Base-by-base conservation (phyloP, 179 eudicot genomes). In the Vitellaria paradoxa region DNA sequence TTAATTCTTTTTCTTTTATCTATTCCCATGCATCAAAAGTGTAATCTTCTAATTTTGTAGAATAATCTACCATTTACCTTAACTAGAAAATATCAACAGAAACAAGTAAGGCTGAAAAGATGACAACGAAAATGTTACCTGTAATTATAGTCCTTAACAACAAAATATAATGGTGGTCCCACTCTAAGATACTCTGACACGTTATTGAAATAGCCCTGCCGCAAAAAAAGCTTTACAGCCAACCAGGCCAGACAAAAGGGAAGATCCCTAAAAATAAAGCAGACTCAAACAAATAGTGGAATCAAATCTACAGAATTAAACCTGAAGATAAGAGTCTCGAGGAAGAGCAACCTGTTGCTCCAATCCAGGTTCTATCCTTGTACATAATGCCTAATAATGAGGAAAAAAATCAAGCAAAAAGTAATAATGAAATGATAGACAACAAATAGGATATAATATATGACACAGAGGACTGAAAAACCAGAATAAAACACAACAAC, bases 271-370 rank as follows among this genome's bases (percentile, higher is more conserved):
- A 26, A 49, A 0, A 12, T 9, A 73, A 56, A 11, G 20, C 70
- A 72, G 72, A 72, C 45, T 21, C 70, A 49, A 42, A 55, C 0
- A 68, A 75, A 49, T 14, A 60, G 65, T 65, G 55, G 37, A 64
- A 47, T 55, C 66, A 23, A 24, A 37, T 74, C 53, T 20, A 30
- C n/a, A 74, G 37, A 56, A 69, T 72, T 65, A 83, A 72, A 91
- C 97, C 97, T 92, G 97, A 72, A 92, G 94, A 85, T 92, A 92
- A 45, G 97, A 92, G 71, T 92, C 91, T 82, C 88, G 86, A 53
- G 97, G 97, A 79, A 91, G 94, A 80, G 87, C 97, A 78, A 90
- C 79, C 77, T 88, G 88, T 77, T 92, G 97, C 82, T 92, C 97
- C 75, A 92, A 81, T 77, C 97, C 97, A 80, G 97, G 92, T 85